Conservation (phyloP, 257 asterid species). For the Salvia hispanica region DNA sequence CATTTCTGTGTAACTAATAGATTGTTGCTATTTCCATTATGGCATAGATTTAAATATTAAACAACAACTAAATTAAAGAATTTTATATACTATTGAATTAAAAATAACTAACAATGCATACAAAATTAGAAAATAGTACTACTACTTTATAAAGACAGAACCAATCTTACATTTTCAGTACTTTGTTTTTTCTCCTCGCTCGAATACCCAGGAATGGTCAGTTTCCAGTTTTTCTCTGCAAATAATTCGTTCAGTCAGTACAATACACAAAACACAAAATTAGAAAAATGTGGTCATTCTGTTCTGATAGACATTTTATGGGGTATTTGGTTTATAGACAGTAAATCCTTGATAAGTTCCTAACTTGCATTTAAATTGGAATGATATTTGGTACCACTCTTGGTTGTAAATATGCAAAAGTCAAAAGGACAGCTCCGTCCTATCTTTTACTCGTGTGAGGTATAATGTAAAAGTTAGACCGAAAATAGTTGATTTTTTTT, state of each 20-base stretch:
- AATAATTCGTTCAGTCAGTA: conserved; percentile 35
- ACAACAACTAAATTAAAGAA: not conserved
- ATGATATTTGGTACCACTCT: not conserved
- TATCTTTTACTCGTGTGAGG: conserved; percentile 1
- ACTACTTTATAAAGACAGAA: conserved; percentile 14
- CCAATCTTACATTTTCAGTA: conserved; percentile 56
- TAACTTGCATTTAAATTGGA: conserved; percentile 2
- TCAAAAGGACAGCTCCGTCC: conserved; percentile 13
- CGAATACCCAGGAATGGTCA: conserved; percentile 85
- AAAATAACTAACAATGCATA: conserved; percentile 7
- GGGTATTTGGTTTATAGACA: conserved; percentile 1
- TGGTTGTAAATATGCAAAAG: conserved; percentile 16
- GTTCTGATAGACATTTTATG: not conserved
- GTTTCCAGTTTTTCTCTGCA: conserved; percentile 90
- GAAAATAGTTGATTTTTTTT: not conserved
- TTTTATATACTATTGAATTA: not conserved
- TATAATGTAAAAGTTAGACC: conserved; percentile 8
- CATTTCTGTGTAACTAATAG: conserved; percentile 4
- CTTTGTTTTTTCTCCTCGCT: conserved; percentile 66
- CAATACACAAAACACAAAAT: conserved; percentile 19
- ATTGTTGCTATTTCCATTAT: conserved; percentile 9
- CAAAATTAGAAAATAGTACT: not conserved
- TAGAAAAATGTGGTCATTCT: not conserved
- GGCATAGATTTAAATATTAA: not conserved
- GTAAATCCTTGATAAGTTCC: conserved; percentile 9